Conservation (phyloP, 768 basidiomycete species). For the Sistotremastrum niveocremeum region DNA sequence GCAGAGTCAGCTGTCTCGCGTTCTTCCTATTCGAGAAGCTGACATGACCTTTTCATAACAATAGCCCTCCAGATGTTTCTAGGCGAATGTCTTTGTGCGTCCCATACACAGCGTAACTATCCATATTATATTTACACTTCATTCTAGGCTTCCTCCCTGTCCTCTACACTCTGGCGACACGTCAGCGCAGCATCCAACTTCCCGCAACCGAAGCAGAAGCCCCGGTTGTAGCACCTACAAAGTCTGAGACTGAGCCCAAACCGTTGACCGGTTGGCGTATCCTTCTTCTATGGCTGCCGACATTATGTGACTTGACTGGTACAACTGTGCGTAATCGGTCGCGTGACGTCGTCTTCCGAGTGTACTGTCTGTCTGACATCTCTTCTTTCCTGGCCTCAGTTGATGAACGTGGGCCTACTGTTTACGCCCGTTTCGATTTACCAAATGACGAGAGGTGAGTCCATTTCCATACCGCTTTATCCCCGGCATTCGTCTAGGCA, state of each 20-base stretch:
- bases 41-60: conserved; percentile 18
- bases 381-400: conserved; percentile 16
- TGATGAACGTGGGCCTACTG: conserved; percentile 94
- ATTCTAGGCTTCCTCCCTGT: conserved; percentile 71
- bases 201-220: conserved; percentile 22
- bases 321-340: conserved; percentile 55
- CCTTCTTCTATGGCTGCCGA: conserved; percentile 77
- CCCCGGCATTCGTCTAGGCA: too few species aligned
- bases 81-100: not conserved
- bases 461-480: too few species aligned
- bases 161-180: conserved; percentile 47
- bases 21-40: conserved; percentile 7
- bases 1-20: not conserved
- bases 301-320: conserved; percentile 78
- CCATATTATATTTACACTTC: conserved; percentile 7
- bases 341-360: not conserved
- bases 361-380: conserved; percentile 4
- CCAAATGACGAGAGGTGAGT: conserved; percentile 66
- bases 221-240: conserved; percentile 4
- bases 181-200: conserved; percentile 10
- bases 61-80: not conserved
- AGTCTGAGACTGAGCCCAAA: conserved; percentile 18
- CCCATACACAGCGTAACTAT: conserved; percentile 7
- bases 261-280: conserved; percentile 54
- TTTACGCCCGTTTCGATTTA: conserved; percentile 96